Base-by-base conservation (phyloP, 495 filamentous ascomycete species). In the Xylaria flabelliformis region DNA sequence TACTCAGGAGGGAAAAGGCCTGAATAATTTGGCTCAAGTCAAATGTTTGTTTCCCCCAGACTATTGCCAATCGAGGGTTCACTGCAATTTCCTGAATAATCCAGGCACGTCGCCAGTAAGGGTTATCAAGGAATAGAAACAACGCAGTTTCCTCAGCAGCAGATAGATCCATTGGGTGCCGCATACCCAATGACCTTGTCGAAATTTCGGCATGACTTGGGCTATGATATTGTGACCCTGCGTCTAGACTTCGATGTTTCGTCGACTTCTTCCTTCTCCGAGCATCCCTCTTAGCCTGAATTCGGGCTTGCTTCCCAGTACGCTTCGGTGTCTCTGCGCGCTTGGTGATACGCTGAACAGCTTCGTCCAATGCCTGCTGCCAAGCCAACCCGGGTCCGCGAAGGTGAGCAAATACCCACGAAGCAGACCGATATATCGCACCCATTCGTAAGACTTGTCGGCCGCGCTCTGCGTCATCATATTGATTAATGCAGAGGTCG, bases 401-500 rank as follows among this genome's bases (percentile, higher is more conserved):
- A 15, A 70, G 42, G 42, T 70, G 46, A 19, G 68, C 19, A 9
- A 70, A 51, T 3, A 70, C 68, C 29, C 50, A 29, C 5, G 56
- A 53, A 4, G 68, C 68, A 7, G 58, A 51, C 41, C 68, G 58
- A 32, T 70, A 70, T 34, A 72, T 72, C 2, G 51, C 70, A 3
- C 63, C 62, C 72, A 73, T 75, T 3, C 67, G 48, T 4, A 69
- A 32, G 3, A 75, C 71, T 41, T 73, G 71, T 34, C 56, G 62
- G 74, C 67, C 71, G 12, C 72, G 67, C 62, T 75, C 74, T 34
- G 67, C 71, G 26, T 64, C 67, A 42, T 75, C 68, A 15, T 39
- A 26, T 56, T 73, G 74, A 67, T 75, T 75, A 63, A 75, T 75
- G 68, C 74, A 75, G 46, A 75, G 64, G 56, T 63, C 71, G 41